Conservation (phyloP, 169 alveolate species). For the Plasmodium berghei region DNA sequence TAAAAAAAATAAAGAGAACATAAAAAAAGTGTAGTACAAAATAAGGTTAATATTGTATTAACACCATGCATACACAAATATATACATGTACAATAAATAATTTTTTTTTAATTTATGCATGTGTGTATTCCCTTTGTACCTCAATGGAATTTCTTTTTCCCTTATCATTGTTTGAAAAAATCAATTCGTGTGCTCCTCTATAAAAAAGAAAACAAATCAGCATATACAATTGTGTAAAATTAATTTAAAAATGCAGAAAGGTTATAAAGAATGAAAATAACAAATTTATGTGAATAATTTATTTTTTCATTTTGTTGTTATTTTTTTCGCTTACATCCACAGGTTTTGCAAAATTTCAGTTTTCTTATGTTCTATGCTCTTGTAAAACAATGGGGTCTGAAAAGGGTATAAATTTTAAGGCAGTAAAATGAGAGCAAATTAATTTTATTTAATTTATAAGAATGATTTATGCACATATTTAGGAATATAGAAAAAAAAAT, state of each 20-base stretch:
- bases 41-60: neutral
- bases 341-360: constrained; percentile 57
- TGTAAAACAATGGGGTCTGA: constrained; percentile 60
- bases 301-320: neutral
- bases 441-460: neutral
- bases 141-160: constrained; percentile 22
- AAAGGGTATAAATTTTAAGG: neutral
- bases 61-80: neutral
- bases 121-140: constrained; percentile 22
- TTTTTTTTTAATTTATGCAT: too few species aligned
- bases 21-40: too few species aligned
- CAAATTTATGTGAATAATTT: neutral
- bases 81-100: neutral
- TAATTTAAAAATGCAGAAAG: neutral
- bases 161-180: constrained; percentile 2
- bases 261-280: neutral
- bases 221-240: neutral
- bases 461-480: constrained; percentile 1
- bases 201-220: constrained; percentile 9
- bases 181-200: constrained; percentile 62
- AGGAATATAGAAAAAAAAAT: neutral
- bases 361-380: constrained; percentile 41
- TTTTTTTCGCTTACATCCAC: constrained; percentile 35
- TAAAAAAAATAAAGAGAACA: neutral
- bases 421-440: neutral